Evolutionary conservation across 441 rosid species (phyloP), one percentile per base, ranked within the genome.

Genomic region (Euphorbia corollata): DNA sequence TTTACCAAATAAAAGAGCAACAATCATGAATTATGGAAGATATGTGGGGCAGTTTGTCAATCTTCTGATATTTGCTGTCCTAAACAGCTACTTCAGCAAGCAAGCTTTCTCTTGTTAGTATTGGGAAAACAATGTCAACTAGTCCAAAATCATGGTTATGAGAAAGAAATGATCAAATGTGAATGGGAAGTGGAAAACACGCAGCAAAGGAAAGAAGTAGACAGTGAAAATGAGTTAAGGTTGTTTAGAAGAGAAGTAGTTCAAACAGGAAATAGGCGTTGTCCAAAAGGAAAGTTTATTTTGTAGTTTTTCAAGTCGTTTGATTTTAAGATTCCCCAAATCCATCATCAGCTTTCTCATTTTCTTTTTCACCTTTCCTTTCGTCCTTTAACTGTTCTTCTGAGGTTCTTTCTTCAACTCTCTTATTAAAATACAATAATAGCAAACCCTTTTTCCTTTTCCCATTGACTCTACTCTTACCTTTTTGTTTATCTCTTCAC

Each of bases 291-390:
- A 71, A 75, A 73, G 70, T 56, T 36, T 67, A 65, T 68, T 57
- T 77, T 56, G 63, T 12, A 1, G 32, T 27, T 57, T 61, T 57
- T 30, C 43, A 16, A 39, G 39, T 61, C 68, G 57, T n/a, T 50
- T 18, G n/a, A 27, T 32, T 36, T 53, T 23, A 10, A 22, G 82
- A 81, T 78, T 81, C 82, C 75, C 74, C 32, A 1, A 27, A 27
- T 20, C 18, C 6, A 9, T 70, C 72, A 68, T 64, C 70, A 75
- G 65, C 68, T 9, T 61, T 16, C 8, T 61, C 53, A 12, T 68
- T 66, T 65, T 19, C 20, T 23, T 22, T 5, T 36, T 34, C 12
- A 19, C 24, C 56, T 78, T 72, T 67, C 53, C 51, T 39, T 72
- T 57, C 23, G 67, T 67, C 62, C 54, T 38, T 69, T 61, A 71